phyloP scores from a whole-genome alignment of 2,329 filamentous ascomycete species.

The Stagonosporopsis cucurbitacearum region DNA sequence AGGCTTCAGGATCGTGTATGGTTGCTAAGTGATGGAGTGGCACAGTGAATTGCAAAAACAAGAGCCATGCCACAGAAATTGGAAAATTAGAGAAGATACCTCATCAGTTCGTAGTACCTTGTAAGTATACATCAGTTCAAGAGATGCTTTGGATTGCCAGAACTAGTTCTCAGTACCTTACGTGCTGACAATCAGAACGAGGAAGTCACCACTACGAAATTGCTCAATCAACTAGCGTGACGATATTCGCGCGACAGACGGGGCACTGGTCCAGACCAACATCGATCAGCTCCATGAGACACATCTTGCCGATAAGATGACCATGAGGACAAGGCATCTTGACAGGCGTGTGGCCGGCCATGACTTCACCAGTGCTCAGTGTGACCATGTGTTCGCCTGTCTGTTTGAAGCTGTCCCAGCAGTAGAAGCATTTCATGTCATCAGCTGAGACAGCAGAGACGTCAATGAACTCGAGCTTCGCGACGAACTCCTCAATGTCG shows the following conservation, averaged over 20 bases:
- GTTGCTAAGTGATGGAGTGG: conserved; percentile 25
- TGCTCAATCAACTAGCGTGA: background rate
- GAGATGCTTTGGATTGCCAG: background rate
- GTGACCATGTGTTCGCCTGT: background rate
- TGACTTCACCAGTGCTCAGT: background rate
- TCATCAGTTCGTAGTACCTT: background rate
- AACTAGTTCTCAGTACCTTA: too few species aligned
- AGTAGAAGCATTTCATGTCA: background rate
- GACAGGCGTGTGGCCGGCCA: conserved; percentile 15
- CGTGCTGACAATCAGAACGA: too few species aligned
- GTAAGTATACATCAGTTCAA: background rate
- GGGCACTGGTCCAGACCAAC: conserved; percentile 8
- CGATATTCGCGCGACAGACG: conserved; percentile 13
- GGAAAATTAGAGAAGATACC: background rate
- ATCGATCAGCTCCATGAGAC: conserved; percentile 15
- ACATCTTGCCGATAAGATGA: conserved; percentile 19
- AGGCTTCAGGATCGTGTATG: conserved; percentile 36
- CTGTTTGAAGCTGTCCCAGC: background rate
- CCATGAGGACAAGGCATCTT: conserved; percentile 14
- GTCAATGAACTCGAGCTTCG: background rate
- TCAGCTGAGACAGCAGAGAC: background rate
- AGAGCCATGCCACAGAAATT: background rate
- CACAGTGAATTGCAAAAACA: background rate
- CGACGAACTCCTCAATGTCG: background rate
- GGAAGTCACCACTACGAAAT: background rate